Percentiles rank a stretch among this genome's conserved stretches.
These are phyloP conservation scores for Zizania palustris DNA, from an alignment of 202 grass and related monocot species.

Conservation along the genomic window DNA sequence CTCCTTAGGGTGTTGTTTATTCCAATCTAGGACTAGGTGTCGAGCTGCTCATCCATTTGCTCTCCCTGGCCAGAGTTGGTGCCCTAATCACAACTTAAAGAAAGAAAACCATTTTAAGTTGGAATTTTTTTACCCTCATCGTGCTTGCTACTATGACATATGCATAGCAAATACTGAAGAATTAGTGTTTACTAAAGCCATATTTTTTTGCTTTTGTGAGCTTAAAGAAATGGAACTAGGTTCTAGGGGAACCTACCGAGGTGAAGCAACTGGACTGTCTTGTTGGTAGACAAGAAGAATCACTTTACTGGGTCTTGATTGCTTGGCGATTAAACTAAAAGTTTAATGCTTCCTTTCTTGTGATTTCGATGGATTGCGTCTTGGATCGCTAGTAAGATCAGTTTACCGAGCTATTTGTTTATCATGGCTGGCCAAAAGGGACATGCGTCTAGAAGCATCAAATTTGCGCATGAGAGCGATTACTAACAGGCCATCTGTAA, in stretches of 20 bases:
- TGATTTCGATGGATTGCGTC: constrained; percentile 42
- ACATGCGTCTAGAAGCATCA: constrained; percentile 44
- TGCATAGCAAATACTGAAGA: constrained; percentile 28
- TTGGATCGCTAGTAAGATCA: constrained; percentile 8
- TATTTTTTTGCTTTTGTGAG: constrained; percentile 36
- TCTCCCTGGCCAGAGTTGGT: constrained; percentile 24
- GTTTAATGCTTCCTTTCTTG: constrained; percentile 41
- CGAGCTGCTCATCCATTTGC: constrained; percentile 30
- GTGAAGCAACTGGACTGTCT: constrained; percentile 45
- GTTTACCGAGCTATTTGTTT: constrained; percentile 17
- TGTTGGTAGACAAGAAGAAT: constrained; percentile 58
- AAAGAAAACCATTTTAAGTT: constrained; percentile 30
- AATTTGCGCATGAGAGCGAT: constrained; percentile 29
- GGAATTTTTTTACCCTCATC: constrained; percentile 1
- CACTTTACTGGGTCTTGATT: constrained; percentile 46
- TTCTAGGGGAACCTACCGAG: constrained; percentile 41
- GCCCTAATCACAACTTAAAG: constrained; percentile 19
- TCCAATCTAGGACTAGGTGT: constrained; percentile 23
- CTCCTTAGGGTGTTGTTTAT: constrained; percentile 32
- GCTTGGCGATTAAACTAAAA: constrained; percentile 38
- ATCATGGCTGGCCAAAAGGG: constrained; percentile 40
- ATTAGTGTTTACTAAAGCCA: constrained; percentile 19
- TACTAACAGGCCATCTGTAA: constrained; percentile 31
- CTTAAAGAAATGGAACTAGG: constrained; percentile 49
- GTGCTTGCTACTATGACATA: not conserved